Base-by-base conservation (phyloP, 1,139 yeast genomes). In the Suhomyces bolitotheri region DNA sequence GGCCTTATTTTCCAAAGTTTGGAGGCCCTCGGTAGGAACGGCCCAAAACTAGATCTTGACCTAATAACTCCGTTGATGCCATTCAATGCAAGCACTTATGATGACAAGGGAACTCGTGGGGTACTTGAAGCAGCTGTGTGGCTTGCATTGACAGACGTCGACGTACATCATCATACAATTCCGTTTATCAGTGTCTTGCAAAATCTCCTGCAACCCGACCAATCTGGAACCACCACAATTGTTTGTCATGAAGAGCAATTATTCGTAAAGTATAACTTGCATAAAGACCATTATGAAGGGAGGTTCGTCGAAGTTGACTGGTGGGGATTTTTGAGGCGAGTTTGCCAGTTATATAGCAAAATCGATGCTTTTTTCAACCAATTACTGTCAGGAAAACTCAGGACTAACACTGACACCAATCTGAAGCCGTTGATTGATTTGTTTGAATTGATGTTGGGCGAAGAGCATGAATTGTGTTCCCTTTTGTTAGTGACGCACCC, bases 401-500 rank as follows among this genome's bases (percentile, higher is more conserved):
- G 9, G 14, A 12, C 14, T 15, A 16, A 22, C 15, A 22, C 21
- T 17, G 12, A 10, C 5, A 7, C 7, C 14, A 8, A 16, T 2
- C 27, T 21, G 11, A 31, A 27, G 10, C 11, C 9, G 2, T 11
- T 33, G 7, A 24, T 14, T 7, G 14, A 12, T n/a, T 14, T 34
- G 5, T 14, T 38, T 2, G 27, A 29, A 22, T 20, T 16, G 4
- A 13, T 29, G 15, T 4, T 27, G 2, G 22, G 20, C 3, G 32
- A 27, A 4, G 10, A 16, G 7, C 23, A 16, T 0, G 38, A 38
- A 7, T 4, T 31, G 8, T 17, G 8, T n/a, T n/a, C 29, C 7
- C 33, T 38, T 7, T 16, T 34, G 11, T 4, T 38, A 10, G 27
- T 31, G 11, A 11, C 27, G n/a, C 29, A 38, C 6, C 27, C 36